Evolutionary conservation across 1,284 basidiomycete genomes (phyloP), one percentile per base, ranked within the genome.

Genomic region (Malassezia globosa): DNA sequence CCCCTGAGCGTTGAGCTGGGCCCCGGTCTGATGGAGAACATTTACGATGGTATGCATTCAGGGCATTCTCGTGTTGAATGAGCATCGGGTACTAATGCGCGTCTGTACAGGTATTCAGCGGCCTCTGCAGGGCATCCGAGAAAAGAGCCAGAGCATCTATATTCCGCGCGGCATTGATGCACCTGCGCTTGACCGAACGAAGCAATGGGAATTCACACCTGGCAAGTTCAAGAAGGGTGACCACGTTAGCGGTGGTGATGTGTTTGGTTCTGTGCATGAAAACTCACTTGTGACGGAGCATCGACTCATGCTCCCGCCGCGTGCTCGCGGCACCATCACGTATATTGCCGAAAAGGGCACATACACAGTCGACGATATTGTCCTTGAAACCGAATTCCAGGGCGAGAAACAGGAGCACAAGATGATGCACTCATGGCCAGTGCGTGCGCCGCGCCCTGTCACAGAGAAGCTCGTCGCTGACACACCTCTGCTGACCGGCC

Each of bases 341-440:
- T 78, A 83, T 66, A 83, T 97, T 48, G 89, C 87, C 35, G 89
- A 92, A 74, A 89, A 88, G 76, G 92, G 92, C 60, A 83, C 83
- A 63, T 99, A 97, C 75, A 78, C 81, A 36, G 85, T 99, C 43
- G 79, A 94, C 72, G 92, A 99, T 71, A 78, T 92, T 39, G 85
- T 99, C 10, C 77, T 96, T 48, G 92, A 96, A 76, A 95, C 90
- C 25, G 94, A 97, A 71, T 97, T 99, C 72, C 82, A 97, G 60
- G 94, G 92, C 61, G 88, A 90, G 77, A 85, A 79, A 50, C 86
- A 88, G 16, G 79, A 89, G 68, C 90, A 96, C 73, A 84, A 85
- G 10, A 83, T 99, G 82, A 86, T 92, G 83, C 92, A 97, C 72
- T 77, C 90, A 31, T 99, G 94, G 94, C 94, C 94, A 58, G 94